Evolutionary conservation across 768 basidiomycete species (phyloP).

Genomic region (Clitopilus passeckerianus): DNA sequence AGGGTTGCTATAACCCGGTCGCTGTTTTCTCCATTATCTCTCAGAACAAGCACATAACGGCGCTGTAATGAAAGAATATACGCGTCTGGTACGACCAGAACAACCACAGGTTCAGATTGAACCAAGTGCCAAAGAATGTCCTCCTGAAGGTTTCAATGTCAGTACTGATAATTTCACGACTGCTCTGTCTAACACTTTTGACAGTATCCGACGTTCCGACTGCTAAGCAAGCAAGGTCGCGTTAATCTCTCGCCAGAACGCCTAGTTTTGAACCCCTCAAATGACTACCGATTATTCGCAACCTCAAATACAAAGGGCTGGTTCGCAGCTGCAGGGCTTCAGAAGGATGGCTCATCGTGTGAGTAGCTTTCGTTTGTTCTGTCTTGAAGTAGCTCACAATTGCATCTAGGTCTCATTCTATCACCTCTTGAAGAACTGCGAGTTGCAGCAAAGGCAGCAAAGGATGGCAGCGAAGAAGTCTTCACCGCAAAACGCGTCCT

Average conservation of each 20-base stretch:
- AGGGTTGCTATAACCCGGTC: background rate
- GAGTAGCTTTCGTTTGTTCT: constrained; percentile 8
- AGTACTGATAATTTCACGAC: constrained; percentile 10
- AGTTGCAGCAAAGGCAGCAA: constrained; percentile 39
- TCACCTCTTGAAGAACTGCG: constrained; percentile 63
- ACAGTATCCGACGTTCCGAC: constrained; percentile 45
- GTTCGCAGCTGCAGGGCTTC: constrained; percentile 58
- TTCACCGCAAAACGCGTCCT: constrained; percentile 53
- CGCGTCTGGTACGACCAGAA: constrained; percentile 29
- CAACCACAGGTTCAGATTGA: constrained; percentile 32
- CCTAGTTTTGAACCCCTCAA: constrained; percentile 38
- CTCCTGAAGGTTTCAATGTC: constrained; percentile 42
- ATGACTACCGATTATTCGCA: constrained; percentile 46
- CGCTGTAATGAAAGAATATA: constrained; percentile 27
- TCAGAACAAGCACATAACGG: background rate
- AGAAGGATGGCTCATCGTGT: constrained; percentile 34
- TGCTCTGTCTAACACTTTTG: background rate
- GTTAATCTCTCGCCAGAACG: constrained; percentile 53
- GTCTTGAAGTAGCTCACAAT: background rate
- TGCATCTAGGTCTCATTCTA: constrained; percentile 46
- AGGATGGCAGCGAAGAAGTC: constrained; percentile 26
- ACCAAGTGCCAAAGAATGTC: constrained; percentile 29
- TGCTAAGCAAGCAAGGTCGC: constrained; percentile 59
- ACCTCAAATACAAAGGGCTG: constrained; percentile 58
- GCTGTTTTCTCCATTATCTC: too few species aligned